These are phyloP conservation scores for Apiotrichum siamense DNA, from an alignment of 1,284 basidiomycete species.

Conservation along the genomic window DNA sequence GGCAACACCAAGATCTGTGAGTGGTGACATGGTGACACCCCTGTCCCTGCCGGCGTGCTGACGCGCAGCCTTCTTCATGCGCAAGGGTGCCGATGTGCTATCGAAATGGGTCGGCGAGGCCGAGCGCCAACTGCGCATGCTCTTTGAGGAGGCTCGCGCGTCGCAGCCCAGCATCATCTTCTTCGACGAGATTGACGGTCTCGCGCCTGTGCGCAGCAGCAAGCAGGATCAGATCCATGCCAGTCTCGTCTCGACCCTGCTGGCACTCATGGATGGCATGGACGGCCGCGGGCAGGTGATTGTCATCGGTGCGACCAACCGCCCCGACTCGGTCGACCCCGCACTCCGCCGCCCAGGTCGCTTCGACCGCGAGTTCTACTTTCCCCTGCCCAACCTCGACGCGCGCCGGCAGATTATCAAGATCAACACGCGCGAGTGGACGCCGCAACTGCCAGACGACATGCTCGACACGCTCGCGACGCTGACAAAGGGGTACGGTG, in stretches of 20 bases:
- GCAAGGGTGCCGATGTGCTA: conserved; percentile 95
- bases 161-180: conserved; percentile 97
- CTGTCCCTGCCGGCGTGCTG: not conserved
- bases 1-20: conserved; percentile 71
- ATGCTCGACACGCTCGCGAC: conserved; percentile 70
- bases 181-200: conserved; percentile 98
- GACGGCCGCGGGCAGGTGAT: conserved; percentile 93
- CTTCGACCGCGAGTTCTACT: conserved; percentile 98
- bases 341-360: conserved; percentile 89
- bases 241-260: conserved; percentile 89
- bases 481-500: conserved; percentile 95
- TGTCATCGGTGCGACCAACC: conserved; percentile 97
- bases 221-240: conserved; percentile 99
- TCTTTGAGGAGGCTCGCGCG: conserved; percentile 93
- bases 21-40: not conserved
- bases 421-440: conserved; percentile 90
- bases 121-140: conserved; percentile 85
- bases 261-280: conserved; percentile 99
- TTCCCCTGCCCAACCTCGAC: conserved; percentile 77
- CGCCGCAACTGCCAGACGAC: conserved; percentile 65
- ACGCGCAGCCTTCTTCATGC: conserved; percentile 90
- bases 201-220: conserved; percentile 93
- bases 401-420: conserved; percentile 82
- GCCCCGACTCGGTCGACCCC: conserved; percentile 95
- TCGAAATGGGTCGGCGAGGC: conserved; percentile 99